These are phyloP conservation scores for Penicillium coprophilum DNA, from an alignment of 495 filamentous ascomycete genomes.

Conservation along the genomic window DNA sequence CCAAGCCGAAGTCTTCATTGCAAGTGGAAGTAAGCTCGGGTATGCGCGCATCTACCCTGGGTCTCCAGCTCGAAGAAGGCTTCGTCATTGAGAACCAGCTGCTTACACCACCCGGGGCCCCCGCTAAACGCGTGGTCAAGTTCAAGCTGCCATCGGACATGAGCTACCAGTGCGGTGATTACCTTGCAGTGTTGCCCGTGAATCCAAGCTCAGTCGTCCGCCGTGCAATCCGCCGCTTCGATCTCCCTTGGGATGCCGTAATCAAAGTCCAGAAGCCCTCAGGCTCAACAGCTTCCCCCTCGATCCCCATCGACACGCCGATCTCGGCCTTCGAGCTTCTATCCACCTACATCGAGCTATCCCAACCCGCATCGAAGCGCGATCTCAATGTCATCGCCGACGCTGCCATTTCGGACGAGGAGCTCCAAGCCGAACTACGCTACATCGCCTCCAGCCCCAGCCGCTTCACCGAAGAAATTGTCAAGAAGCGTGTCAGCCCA, in stretches of 20 bases:
- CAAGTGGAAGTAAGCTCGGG: conserved; percentile 58
- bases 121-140: conserved; percentile 63
- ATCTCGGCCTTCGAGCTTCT: conserved; percentile 63
- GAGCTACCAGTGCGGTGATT: conserved; percentile 71
- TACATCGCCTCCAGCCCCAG: conserved; percentile 36
- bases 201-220: conserved; percentile 61
- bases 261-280: conserved; percentile 44
- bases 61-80: conserved; percentile 65
- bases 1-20: conserved; percentile 38
- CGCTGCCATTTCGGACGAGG: conserved; percentile 28
- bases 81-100: conserved; percentile 54
- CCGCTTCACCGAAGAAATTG: conserved; percentile 53
- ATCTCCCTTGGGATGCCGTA: conserved; percentile 61
- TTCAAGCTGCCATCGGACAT: conserved; percentile 64
- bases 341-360: conserved; percentile 69
- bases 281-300: conserved; percentile 42
- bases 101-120: conserved; percentile 54
- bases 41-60: conserved; percentile 58
- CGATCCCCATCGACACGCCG: conserved; percentile 57
- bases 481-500: conserved; percentile 57
- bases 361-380: conserved; percentile 62
- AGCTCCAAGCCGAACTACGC: conserved; percentile 31
- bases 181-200: conserved; percentile 69
- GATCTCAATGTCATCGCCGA: conserved; percentile 51
- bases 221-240: conserved; percentile 52